phyloP scores from a whole-genome alignment of 1,139 yeast genomes.

The Blastobotrys aristatus region DNA sequence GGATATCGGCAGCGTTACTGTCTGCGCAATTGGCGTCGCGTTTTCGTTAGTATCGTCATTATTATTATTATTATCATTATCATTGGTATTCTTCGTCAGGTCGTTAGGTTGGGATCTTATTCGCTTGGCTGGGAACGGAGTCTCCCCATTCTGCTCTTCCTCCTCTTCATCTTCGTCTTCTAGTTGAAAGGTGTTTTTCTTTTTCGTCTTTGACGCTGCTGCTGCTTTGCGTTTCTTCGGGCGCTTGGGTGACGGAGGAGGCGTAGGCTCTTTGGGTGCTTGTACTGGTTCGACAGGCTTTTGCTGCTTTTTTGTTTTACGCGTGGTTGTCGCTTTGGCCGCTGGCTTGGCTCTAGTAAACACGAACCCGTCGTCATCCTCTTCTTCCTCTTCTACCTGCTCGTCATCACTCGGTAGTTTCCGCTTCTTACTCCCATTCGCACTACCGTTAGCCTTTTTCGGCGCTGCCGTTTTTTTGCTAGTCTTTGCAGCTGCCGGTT shows the following conservation, averaged over 20 bases:
- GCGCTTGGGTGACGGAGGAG: conserved; percentile 11
- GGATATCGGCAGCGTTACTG: conserved; percentile 36
- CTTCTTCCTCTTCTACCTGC: conserved; percentile 15
- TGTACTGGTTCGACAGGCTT: background rate
- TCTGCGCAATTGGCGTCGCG: conserved; percentile 12
- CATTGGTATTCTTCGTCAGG: background rate
- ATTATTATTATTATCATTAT: conserved; percentile 11
- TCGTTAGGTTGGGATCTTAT: conserved; percentile 2
- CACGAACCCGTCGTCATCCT: conserved; percentile 26
- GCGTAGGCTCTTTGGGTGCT: conserved; percentile 9
- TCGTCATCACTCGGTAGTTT: conserved; percentile 7
- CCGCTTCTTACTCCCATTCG: background rate
- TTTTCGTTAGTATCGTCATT: conserved; percentile 11
- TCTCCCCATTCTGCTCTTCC: conserved; percentile 2
- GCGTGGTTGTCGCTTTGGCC: conserved; percentile 5
- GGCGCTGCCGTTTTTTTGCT: background rate
- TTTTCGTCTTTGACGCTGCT: background rate
- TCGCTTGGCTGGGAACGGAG: conserved; percentile 11
- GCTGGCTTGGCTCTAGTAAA: conserved; percentile 16
- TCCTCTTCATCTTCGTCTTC: background rate
- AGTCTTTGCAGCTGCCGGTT: background rate
- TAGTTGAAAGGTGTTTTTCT: conserved; percentile 2
- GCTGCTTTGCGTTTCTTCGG: conserved; percentile 2
- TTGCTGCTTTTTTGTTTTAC: background rate
- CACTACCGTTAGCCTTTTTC: background rate